Base-by-base conservation (phyloP, 2,329 filamentous ascomycete genomes). In the Talaromyces albobiverticillius region DNA sequence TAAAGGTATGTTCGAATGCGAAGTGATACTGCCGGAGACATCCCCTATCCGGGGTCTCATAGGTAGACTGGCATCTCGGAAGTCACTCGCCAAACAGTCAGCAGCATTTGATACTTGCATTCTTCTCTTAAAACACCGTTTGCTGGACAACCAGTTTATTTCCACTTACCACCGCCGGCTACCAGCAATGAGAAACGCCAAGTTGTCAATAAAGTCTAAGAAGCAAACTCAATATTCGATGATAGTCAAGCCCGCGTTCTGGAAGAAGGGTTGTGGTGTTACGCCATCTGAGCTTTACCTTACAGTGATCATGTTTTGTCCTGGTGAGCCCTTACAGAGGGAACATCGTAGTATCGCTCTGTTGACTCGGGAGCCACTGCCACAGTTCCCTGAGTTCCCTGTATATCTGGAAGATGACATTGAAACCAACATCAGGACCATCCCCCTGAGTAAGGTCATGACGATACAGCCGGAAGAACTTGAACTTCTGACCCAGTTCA, bases 81-180 rank as follows among this genome's bases (percentile, higher is more conserved):
- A 96, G 69, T 79, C 85, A 26, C 73, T 87, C 16, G 93, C 94
- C 4, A 95, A 94, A 69, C 90, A 89, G 60, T 90, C 92, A 0
- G 93, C 92, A 3, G 93, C 94, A 0, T 97, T 93, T 67, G 83
- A 91, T 64, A 83, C 88, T 48, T 96, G 92, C 64, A 67, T 90
- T 1, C 68, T 84, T 57, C 78, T 99, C 14, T 78, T 86, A 46
- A 77, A 82, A 55, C 79, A 81, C 51, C 81, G 82, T 2, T 84
- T 87, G 56, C 76, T 99, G 4, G 83, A 96, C 64, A 80, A 85
- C 0, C 76, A 90, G 65, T 77, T 97, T 2, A 81, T 89, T 53
- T 89, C 94, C 0, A 82, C 81, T 0, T 89, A 89, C 57, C 78
- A 79, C 18, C 93, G 87, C 65, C 78, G 80, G 36, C 76, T 94